These are phyloP conservation scores for Aureobasidium sp. DNA, from an alignment of 2,329 filamentous ascomycete genomes.

Conservation along the genomic window DNA sequence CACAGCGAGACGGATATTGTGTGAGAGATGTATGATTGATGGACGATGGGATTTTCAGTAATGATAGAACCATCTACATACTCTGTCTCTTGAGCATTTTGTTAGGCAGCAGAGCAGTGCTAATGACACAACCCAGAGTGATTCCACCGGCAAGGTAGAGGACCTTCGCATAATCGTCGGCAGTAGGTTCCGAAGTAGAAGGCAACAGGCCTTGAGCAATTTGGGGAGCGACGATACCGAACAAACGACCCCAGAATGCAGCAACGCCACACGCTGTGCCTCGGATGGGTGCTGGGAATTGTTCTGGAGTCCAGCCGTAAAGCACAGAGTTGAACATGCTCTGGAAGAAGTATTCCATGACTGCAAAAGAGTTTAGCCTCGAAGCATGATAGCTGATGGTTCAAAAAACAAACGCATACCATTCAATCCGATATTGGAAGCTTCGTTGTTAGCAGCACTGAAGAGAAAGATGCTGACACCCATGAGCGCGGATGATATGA, in stretches of 20 bases:
- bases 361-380: background rate
- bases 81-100: constrained; percentile 31
- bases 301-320: constrained; percentile 48
- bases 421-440: constrained; percentile 44
- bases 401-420: no score
- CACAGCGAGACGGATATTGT: no score
- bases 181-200: constrained; percentile 15
- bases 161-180: constrained; percentile 41
- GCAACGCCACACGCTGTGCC: constrained; percentile 50
- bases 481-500: constrained; percentile 38
- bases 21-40: no score
- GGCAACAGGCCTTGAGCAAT: constrained; percentile 44
- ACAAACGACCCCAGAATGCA: constrained; percentile 53
- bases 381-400: background rate
- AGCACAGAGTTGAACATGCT: constrained; percentile 47
- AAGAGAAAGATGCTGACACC: constrained; percentile 40
- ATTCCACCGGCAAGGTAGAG: constrained; percentile 52
- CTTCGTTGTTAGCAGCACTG: constrained; percentile 38
- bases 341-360: constrained; percentile 48
- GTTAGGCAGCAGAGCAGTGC: constrained; percentile 44
- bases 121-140: constrained; percentile 47
- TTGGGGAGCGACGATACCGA: constrained; percentile 52
- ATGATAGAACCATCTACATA: constrained; percentile 23
- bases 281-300: constrained; percentile 45
- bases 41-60: no score